Percentiles rank a stretch among this genome's conserved stretches.
These are phyloP conservation scores for Alloteropsis angusta DNA, from an alignment of 202 grass and related monocot species.

Conservation along the genomic window DNA sequence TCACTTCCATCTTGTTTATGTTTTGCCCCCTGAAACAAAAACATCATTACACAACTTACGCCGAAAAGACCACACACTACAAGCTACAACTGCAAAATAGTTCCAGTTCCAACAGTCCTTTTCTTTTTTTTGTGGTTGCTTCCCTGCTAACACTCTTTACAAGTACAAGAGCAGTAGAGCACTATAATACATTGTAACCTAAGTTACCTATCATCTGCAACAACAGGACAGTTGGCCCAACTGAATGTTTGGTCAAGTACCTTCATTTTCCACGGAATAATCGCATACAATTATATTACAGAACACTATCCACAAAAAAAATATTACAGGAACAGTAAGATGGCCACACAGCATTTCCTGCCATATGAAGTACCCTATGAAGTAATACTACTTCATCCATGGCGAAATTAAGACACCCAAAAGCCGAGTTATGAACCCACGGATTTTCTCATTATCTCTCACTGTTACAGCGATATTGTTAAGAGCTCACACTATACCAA, in stretches of 20 bases:
- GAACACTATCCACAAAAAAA: no score
- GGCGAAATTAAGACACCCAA: neutral
- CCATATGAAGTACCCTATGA: no score
- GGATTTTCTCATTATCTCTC: neutral
- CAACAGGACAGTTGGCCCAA: neutral
- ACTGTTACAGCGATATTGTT: no score
- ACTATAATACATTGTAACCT: neutral
- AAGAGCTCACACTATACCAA: neutral
- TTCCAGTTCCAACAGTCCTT: neutral
- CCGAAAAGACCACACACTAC: neutral
- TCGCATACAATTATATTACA: neutral
- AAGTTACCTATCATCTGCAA: neutral
- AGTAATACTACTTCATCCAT: neutral
- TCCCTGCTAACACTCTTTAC: neutral
- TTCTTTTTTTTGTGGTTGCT: neutral
- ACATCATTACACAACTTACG: conserved; percentile 1
- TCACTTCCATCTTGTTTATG: conserved; percentile 40
- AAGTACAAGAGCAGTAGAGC: neutral
- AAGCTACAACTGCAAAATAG: neutral
- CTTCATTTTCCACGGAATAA: neutral
- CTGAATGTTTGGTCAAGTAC: neutral
- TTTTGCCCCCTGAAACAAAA: conserved; percentile 48
- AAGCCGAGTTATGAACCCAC: neutral
- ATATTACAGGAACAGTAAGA: neutral
- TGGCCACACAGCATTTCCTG: neutral